These are phyloP conservation scores for Penicillium paxilli DNA, from an alignment of 495 filamentous ascomycete genomes.

Conservation along the genomic window DNA sequence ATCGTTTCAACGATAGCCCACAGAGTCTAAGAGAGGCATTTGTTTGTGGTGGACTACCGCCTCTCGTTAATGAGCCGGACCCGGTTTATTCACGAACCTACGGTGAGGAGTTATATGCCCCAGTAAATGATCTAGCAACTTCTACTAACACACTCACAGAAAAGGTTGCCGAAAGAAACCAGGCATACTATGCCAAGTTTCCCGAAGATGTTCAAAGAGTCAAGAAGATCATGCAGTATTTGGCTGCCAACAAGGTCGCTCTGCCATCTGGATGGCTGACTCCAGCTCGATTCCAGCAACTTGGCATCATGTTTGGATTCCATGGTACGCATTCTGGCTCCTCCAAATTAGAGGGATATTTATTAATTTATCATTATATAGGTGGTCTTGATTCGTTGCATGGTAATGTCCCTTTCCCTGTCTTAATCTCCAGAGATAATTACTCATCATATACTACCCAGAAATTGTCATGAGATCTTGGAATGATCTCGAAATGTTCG, in stretches of 20 bases:
- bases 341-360: background rate
- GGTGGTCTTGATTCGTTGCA: constrained; percentile 70
- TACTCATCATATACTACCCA: constrained; percentile 19
- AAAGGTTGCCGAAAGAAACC: constrained; percentile 66
- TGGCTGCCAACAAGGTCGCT: constrained; percentile 55
- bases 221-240: constrained; percentile 61
- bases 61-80: constrained; percentile 68
- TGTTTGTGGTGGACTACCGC: constrained; percentile 77
- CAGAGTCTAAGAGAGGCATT: constrained; percentile 80
- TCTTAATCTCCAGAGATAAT: background rate
- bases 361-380: constrained; percentile 8
- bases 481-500: constrained; percentile 70
- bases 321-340: constrained; percentile 54
- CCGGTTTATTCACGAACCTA: constrained; percentile 75
- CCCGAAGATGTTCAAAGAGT: constrained; percentile 78
- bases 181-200: constrained; percentile 79
- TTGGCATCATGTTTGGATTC: constrained; percentile 74
- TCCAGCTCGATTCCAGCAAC: constrained; percentile 65
- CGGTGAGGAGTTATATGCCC: constrained; percentile 28
- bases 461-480: constrained; percentile 67
- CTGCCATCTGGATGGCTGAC: constrained; percentile 70
- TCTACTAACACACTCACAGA: constrained; percentile 32
- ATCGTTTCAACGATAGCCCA: constrained; percentile 45
- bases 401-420: constrained; percentile 28
- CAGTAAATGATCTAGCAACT: background rate